Evolutionary conservation across 176 grass and related monocot genomes (phyloP), one percentile per base, ranked within the genome.

Genomic region (Aegilops longissima): DNA sequence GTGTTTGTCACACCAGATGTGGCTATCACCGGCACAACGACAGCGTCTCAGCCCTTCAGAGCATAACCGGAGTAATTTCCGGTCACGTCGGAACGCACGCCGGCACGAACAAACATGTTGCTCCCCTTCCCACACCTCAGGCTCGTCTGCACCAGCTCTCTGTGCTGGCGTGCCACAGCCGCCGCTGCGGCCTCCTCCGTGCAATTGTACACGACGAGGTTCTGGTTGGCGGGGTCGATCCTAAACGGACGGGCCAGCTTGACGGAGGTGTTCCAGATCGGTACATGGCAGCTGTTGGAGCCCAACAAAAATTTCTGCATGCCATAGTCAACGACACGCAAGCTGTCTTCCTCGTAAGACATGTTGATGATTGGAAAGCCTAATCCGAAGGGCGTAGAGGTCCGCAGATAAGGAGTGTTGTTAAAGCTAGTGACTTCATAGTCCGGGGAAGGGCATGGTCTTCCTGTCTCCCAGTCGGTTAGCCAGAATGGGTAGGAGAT

Each of bases 161-260:
- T 3, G 1, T 58, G 61, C 2, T 2, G 2, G 9, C 0, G 2
- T 4, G 8, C 14, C 2, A 36, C 11, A 1, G 23, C 44, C 38
- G 11, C 36, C 24, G 27, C 33, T 1, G 12, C 3, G 12, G 45
- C 45, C 12, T 4, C 45, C 12, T 13, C 12, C 12, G 49, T 70
- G 86, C 86, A 88, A 18, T 34, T 12, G 73, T 88, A 88, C 47
- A 88, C 63, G 23, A 83, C 47, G 35, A 88, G 87, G 51, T 88
- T 58, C 36, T 20, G 18, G 25, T 79, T 88, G 73, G 6, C 12
- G 4, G 51, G 9, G 51, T 66, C 27, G 63, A 88, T 25, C 12
- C 9, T 78, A 39, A 88, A 83, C 0, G 1, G 1, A 3, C 5
- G 1, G 25, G 5, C 12, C 24, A 66, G 5, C 2, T 66, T 66